These are phyloP conservation scores for Dissophora globulifera DNA, from an alignment of 192 early-diverging fungal genomes.

Conservation along the genomic window DNA sequence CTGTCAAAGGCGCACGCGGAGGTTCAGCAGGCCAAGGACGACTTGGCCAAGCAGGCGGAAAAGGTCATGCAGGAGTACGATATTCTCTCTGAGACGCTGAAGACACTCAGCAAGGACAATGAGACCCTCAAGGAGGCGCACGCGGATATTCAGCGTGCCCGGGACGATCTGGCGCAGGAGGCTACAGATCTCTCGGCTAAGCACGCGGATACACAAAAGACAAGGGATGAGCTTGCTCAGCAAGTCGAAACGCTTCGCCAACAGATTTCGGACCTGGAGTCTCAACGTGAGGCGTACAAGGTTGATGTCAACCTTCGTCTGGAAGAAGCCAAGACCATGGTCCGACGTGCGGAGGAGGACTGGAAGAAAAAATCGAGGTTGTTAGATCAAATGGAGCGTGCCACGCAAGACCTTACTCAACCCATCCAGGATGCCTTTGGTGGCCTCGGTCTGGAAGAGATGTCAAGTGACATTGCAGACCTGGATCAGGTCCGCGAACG, in stretches of 20 bases:
- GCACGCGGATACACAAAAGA: background rate
- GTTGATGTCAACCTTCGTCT: conserved; percentile 32
- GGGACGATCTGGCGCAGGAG: conserved; percentile 40
- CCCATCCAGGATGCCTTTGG: conserved; percentile 23
- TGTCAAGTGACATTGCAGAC: background rate
- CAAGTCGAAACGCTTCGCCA: conserved; percentile 26
- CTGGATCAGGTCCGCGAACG: conserved; percentile 18
- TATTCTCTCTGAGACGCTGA: too few species aligned
- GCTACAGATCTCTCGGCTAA: background rate
- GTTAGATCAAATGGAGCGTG: conserved; percentile 37
- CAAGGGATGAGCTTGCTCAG: conserved; percentile 41
- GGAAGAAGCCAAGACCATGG: conserved; percentile 49
- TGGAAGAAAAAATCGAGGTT: conserved; percentile 49
- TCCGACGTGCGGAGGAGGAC: conserved; percentile 32
- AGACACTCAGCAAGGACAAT: too few species aligned
- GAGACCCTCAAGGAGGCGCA: conserved; percentile 1
- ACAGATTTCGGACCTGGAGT: conserved; percentile 34
- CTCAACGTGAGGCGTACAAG: conserved; percentile 37
- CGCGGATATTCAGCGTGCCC: conserved; percentile 1
- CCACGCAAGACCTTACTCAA: conserved; percentile 10
- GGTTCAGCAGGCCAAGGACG: conserved; percentile 16
- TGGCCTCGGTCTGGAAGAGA: conserved; percentile 4
- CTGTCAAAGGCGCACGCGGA: conserved; percentile 8
- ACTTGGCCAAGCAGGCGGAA: conserved; percentile 27
- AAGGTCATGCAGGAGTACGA: too few species aligned